Percentiles rank a stretch among this genome's conserved stretches.
These are phyloP conservation scores for Penicillium psychrosexuale DNA, from an alignment of 2,329 filamentous ascomycete species.

Conservation along the genomic window DNA sequence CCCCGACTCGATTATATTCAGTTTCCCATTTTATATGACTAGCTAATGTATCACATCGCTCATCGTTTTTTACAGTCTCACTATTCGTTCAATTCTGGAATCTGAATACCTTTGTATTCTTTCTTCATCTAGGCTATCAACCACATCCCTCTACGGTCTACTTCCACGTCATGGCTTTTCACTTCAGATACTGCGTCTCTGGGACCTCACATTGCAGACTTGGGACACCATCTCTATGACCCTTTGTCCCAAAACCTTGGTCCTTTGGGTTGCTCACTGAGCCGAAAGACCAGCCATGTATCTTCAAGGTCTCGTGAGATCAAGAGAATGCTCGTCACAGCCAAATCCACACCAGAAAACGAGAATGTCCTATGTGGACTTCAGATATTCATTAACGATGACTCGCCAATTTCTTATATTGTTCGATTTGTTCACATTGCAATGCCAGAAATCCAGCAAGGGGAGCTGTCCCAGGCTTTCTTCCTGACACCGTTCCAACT, in stretches of 20 bases:
- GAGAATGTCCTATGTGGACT: too few species aligned
- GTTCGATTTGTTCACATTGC: too few species aligned
- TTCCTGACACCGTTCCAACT: too few species aligned
- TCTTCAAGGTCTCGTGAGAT: not conserved
- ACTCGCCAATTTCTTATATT: too few species aligned
- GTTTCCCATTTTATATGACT: not conserved
- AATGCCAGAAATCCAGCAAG: not conserved
- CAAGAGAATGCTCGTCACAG: not conserved
- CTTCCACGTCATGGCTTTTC: too few species aligned
- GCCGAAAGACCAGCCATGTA: not conserved
- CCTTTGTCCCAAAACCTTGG: not conserved
- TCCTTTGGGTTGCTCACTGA: not conserved
- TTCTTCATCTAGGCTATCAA: too few species aligned
- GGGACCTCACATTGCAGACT: not conserved
- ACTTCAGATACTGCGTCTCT: not conserved
- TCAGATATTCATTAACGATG: too few species aligned
- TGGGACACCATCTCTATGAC: too few species aligned
- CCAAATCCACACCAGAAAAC: not conserved
- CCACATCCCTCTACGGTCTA: not conserved
- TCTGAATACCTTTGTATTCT: not conserved
- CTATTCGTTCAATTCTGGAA: not conserved
- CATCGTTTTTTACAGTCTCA: not conserved
- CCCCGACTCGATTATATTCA: not conserved
- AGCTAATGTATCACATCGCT: not conserved
- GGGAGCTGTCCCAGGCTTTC: not conserved